Evolutionary conservation across 371 early-diverging fungal species (phyloP).

Genomic region (Syncephalastrum sp.): DNA sequence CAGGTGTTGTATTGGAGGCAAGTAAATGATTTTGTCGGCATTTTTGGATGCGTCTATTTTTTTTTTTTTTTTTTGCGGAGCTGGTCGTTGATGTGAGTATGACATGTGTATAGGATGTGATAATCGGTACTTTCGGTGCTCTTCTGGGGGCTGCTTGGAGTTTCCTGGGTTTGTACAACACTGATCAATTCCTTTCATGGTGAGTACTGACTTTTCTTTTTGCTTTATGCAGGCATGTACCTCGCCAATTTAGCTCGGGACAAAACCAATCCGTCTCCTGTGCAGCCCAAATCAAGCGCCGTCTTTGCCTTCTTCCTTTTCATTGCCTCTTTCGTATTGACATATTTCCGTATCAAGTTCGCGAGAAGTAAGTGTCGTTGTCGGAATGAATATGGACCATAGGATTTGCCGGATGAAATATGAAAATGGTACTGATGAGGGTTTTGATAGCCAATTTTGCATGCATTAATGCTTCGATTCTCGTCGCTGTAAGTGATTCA

Average conservation of each 20-base stretch:
- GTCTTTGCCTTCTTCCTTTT: conserved; percentile 35
- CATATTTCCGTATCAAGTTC: conserved; percentile 27
- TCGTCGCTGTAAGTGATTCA: conserved; percentile 22
- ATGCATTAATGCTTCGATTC: conserved; percentile 30
- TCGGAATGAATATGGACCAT: not conserved
- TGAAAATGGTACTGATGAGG: not conserved
- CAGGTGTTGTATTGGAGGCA: conserved; percentile 11
- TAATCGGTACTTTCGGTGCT: conserved; percentile 29
- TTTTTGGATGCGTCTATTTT: too few species aligned
- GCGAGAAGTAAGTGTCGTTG: conserved; percentile 24
- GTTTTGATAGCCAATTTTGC: conserved; percentile 33
- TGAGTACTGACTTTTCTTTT: too few species aligned
- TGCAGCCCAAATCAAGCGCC: conserved; percentile 26
- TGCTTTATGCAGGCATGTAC: conserved; percentile 19
- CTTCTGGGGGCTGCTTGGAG: conserved; percentile 28
- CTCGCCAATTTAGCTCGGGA: conserved; percentile 30
- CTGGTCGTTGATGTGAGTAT: conserved; percentile 1
- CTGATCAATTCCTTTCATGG: not conserved
- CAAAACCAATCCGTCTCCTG: conserved; percentile 18
- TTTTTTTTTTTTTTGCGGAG: too few species aligned
- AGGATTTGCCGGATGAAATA: not conserved
- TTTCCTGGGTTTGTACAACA: conserved; percentile 18
- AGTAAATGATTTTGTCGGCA: not conserved
- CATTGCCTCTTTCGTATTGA: conserved; percentile 27
- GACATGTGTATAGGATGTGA: conserved; percentile 22